Conservation (phyloP, 1,284 basidiomycete genomes). For the Phaffia rhodozyma region DNA sequence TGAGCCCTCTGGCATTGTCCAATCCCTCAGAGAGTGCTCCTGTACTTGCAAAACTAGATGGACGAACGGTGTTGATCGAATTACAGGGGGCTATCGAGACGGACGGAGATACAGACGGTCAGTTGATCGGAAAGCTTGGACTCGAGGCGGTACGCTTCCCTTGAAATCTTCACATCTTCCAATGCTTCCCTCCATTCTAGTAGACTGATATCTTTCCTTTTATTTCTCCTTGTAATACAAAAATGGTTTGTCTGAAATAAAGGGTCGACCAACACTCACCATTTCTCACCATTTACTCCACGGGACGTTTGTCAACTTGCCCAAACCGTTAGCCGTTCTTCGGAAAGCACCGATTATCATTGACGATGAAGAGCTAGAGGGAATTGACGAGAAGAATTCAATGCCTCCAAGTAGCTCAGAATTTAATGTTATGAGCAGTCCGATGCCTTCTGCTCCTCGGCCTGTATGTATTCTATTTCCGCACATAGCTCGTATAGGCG, state of each 20-base stretch:
- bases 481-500: not conserved
- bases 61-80: conserved; percentile 60
- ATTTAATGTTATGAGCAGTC: conserved; percentile 6
- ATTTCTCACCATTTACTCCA: conserved; percentile 74
- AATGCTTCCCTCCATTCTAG: not conserved
- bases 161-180: not conserved
- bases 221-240: not conserved
- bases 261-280: conserved; percentile 57
- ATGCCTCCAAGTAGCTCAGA: not conserved
- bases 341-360: conserved; percentile 8
- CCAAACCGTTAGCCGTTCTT: conserved; percentile 59
- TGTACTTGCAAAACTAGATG: conserved; percentile 48
- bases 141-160: conserved; percentile 39
- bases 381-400: conserved; percentile 7
- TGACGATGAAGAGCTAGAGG: conserved; percentile 23
- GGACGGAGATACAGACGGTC: conserved; percentile 46
- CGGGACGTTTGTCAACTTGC: conserved; percentile 55
- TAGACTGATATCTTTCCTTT: not conserved
- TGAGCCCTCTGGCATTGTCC: conserved; percentile 1
- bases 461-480: not conserved
- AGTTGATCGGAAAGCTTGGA: conserved; percentile 50
- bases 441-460: not conserved
- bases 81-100: conserved; percentile 59
- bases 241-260: not conserved
- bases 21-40: not conserved